Percentiles rank a stretch among this genome's conserved stretches.
Conservation (phyloP, 768 basidiomycete genomes). For the Auricularia sp. region DNA sequence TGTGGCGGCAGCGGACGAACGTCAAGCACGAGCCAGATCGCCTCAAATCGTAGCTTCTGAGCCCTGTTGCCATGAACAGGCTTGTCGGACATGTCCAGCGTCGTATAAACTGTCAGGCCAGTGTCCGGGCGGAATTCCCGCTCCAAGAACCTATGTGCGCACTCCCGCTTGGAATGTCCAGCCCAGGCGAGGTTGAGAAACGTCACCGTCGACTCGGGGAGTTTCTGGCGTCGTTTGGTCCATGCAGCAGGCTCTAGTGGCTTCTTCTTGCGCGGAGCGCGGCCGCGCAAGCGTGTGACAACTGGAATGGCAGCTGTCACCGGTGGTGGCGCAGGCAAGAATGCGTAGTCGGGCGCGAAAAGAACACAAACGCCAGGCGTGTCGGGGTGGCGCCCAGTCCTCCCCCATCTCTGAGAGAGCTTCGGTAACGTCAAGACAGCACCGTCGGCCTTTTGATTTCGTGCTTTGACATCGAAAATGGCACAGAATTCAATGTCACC, state of each 20-base stretch:
- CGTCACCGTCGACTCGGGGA: not conserved
- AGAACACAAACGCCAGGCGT: not conserved
- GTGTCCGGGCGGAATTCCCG: not conserved
- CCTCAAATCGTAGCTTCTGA: not conserved
- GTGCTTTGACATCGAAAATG: not conserved
- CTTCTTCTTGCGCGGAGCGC: not conserved
- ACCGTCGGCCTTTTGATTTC: not conserved
- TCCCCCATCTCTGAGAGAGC: not conserved
- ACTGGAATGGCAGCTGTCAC: not conserved
- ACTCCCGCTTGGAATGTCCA: not conserved
- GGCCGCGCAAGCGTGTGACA: not conserved
- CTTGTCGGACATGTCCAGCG: not conserved
- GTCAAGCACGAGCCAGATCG: not conserved
- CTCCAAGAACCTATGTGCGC: not conserved
- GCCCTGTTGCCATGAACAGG: not conserved
- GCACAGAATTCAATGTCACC: conserved; percentile 9
- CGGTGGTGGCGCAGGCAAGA: not conserved
- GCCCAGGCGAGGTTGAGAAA: not conserved
- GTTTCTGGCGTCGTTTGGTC: not conserved
- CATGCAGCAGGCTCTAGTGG: not conserved
- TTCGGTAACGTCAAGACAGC: not conserved
- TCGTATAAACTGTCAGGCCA: not conserved
- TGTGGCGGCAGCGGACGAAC: not conserved
- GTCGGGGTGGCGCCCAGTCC: not conserved
- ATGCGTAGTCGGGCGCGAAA: not conserved